Base-by-base conservation (phyloP, 2,329 filamentous ascomycete genomes). In the Bipolaris cookei region DNA sequence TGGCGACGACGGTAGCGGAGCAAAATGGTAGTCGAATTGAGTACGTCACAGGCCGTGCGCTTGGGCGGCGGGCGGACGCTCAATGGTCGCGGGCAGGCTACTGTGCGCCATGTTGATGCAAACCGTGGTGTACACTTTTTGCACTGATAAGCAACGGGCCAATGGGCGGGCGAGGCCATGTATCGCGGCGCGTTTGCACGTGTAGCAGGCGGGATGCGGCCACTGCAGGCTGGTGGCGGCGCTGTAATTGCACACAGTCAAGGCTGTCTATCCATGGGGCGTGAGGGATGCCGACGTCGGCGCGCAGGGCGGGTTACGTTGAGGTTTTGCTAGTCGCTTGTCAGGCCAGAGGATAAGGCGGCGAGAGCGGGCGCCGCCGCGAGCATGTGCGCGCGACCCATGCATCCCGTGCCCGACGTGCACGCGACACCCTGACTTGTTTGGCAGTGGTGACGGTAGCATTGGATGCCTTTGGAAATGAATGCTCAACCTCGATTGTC, bases 21-120 rank as follows among this genome's bases (percentile, higher is more conserved):
- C 66, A 65, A 58, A 58, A 45, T 45, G 38, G 44, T 30, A 58
- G 56, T 62, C 55, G 62, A 62, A 89, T 84, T 63, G 86, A 84
- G 73, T 84, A 74, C 88, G 87, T 80, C 89, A 89, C 45, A 96
- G 83, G 74, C 90, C 67, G 67, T 56, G 56, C 38, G 62, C 61
- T 61, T 63, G 62, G 46, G 51, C 82, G 96, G 92, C 92, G 89
- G 63, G 86, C 75, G 87, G 84, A 46, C 92, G 65, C 59, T 62
- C 59, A 72, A 65, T 72, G 71, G 72, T 63, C 66, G 58, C 65
- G 62, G 54, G 66, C 45, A 52, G 49, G 14, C 38, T 54, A 56
- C 56, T 58, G 51, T 45, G 35, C 50, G 61, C 61, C 53, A 56
- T 61, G 43, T 62, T 59, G 64, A 67, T 68, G 63, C 65, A 69